A percentile compares a stretch with the other conserved stretches of the same genome.
These are phyloP conservation scores for Solanum clarkiae DNA, from an alignment of 257 asterid genomes.

Conservation along the genomic window DNA sequence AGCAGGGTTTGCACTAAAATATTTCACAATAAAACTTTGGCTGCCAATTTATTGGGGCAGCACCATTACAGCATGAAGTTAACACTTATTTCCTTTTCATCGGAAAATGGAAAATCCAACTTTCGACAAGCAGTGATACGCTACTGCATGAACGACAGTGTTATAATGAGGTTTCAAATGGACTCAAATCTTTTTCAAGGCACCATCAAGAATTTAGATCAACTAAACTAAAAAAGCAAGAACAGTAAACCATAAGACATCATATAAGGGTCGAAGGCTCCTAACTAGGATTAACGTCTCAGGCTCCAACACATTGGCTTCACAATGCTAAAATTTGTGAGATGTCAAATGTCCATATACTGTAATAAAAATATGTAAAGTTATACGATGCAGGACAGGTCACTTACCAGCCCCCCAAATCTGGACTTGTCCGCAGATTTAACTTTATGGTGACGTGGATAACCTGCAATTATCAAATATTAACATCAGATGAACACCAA, in stretches of 20 bases:
- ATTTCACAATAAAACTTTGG: background rate
- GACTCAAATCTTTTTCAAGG: background rate
- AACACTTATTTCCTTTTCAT: background rate
- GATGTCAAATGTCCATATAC: background rate
- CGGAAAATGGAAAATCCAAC: background rate
- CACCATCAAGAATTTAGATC: background rate
- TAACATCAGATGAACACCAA: background rate
- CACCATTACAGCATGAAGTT: background rate
- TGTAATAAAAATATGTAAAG: background rate
- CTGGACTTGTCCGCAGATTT: conserved; percentile 39
- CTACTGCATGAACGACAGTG: background rate
- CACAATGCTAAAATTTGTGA: background rate
- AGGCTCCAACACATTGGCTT: background rate
- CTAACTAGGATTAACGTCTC: background rate
- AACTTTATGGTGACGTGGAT: conserved; percentile 37
- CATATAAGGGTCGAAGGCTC: background rate
- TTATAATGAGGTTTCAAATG: background rate
- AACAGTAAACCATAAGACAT: background rate
- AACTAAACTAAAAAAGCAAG: background rate
- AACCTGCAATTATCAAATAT: conserved; percentile 27
- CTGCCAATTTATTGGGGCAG: background rate
- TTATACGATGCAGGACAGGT: background rate
- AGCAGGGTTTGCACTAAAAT: background rate
- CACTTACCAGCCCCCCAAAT: conserved; percentile 53
- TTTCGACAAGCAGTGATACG: background rate